phyloP scores from a whole-genome alignment of 768 basidiomycete species.

The Lactifluus subvellereus region DNA sequence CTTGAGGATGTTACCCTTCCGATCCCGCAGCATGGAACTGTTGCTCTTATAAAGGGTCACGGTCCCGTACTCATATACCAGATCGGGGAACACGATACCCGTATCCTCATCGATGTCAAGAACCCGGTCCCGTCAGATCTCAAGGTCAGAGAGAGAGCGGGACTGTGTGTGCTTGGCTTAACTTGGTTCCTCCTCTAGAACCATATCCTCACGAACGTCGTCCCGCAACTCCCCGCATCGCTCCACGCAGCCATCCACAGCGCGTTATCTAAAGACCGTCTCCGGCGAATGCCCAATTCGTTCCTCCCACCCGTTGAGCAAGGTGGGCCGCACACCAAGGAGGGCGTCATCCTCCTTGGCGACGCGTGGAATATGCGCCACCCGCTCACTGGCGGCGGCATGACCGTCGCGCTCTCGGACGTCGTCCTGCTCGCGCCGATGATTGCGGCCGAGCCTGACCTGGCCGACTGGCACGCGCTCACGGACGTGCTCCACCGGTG shows the following conservation, averaged over 20 bases:
- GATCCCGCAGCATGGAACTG: conserved; percentile 75
- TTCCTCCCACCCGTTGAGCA: conserved; percentile 82
- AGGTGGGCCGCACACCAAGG: conserved; percentile 40
- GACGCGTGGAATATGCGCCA: conserved; percentile 99
- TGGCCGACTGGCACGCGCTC: conserved; percentile 48
- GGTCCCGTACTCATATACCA: conserved; percentile 94
- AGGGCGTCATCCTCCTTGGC: conserved; percentile 80
- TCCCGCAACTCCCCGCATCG: conserved; percentile 74
- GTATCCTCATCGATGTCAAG: conserved; percentile 91
- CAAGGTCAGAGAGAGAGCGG: conserved; percentile 41
- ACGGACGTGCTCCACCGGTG: conserved; percentile 55
- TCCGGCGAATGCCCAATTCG: conserved; percentile 92
- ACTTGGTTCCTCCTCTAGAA: conserved; percentile 35
- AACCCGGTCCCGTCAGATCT: conserved; percentile 76
- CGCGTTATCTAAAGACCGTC: conserved; percentile 72
- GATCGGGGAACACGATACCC: conserved; percentile 80
- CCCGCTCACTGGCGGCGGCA: conserved; percentile 95
- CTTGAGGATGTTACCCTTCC: conserved; percentile 73
- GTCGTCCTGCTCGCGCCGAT: conserved; percentile 66
- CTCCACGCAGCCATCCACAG: conserved; percentile 58
- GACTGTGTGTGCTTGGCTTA: not conserved
- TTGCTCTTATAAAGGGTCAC: conserved; percentile 67
- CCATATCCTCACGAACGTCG: conserved; percentile 65
- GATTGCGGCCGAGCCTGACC: conserved; percentile 41
- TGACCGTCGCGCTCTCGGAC: conserved; percentile 93